Conservation (phyloP, 208 protist genomes). For the Novymonas esmeraldas region DNA sequence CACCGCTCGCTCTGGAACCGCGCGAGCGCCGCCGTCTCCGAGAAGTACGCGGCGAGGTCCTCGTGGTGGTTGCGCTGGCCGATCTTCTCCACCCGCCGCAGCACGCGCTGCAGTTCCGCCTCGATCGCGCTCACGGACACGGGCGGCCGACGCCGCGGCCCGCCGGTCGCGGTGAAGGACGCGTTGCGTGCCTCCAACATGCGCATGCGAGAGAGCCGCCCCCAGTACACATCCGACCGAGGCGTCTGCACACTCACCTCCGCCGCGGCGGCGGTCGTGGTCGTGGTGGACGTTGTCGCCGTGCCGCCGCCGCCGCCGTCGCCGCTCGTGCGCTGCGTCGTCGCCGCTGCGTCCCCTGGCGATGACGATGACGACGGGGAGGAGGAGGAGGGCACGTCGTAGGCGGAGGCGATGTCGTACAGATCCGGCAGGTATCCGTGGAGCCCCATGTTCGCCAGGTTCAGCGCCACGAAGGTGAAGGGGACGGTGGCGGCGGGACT, state of each 20-base stretch:
- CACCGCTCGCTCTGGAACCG: slow-evolving; percentile 30
- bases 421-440: slow-evolving; percentile 28
- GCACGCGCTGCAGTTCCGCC: slow-evolving; percentile 19
- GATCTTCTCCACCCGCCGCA: slow-evolving; percentile 32
- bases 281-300: not conserved
- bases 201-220: slow-evolving; percentile 20
- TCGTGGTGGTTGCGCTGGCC: slow-evolving; percentile 33
- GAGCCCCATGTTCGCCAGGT: slow-evolving; percentile 25
- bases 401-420: slow-evolving; percentile 19
- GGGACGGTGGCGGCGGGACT: slow-evolving; percentile 14
- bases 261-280: not conserved
- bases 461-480: slow-evolving; percentile 21
- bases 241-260: slow-evolving; percentile 3
- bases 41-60: slow-evolving; percentile 55
- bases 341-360: not conserved
- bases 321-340: not conserved
- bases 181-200: slow-evolving; percentile 23
- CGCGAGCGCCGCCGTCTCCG: slow-evolving; percentile 27
- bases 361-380: not conserved
- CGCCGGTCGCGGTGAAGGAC: not conserved
- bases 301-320: not conserved
- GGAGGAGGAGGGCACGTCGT: too few species aligned
- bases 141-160: slow-evolving; percentile 2
- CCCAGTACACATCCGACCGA: slow-evolving; percentile 33
- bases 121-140: slow-evolving; percentile 7